These are phyloP conservation scores for Stipa capillata DNA, from an alignment of 176 grass and related monocot species.

Conservation along the genomic window DNA sequence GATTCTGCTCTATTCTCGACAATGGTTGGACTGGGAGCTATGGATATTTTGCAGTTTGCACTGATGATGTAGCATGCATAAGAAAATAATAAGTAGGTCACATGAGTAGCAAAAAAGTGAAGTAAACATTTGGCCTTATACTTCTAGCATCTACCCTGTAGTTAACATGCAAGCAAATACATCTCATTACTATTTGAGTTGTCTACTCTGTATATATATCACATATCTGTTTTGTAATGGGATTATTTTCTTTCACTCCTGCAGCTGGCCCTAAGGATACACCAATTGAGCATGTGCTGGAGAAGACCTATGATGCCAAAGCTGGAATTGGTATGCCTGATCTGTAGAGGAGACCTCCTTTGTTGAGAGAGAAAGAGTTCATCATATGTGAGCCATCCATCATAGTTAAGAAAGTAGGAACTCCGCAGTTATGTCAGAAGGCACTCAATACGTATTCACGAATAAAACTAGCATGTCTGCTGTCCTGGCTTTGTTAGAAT, in stretches of 20 bases:
- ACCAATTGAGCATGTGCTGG: conserved; percentile 62
- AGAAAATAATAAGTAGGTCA: background rate
- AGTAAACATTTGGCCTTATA: background rate
- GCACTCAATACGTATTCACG: background rate
- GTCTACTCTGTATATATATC: background rate
- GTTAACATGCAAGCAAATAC: background rate
- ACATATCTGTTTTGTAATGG: background rate
- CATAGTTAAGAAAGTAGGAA: background rate
- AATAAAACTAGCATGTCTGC: background rate
- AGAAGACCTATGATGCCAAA: conserved; percentile 91
- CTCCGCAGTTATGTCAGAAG: background rate
- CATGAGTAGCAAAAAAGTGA: background rate
- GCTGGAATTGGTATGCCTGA: conserved; percentile 91
- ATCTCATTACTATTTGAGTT: background rate
- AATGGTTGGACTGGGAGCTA: background rate
- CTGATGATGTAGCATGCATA: background rate
- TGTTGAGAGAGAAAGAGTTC: background rate
- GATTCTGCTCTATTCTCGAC: background rate
- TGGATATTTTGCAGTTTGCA: background rate
- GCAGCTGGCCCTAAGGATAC: conserved; percentile 85
- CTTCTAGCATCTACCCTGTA: background rate
- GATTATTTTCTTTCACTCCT: background rate
- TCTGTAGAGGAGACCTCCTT: conserved; percentile 30
- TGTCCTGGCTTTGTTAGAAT: background rate
- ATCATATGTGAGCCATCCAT: background rate